Percentiles rank a stretch among this genome's conserved stretches.
Evolutionary conservation across 2,329 filamentous ascomycete species (phyloP).

Genomic region (Huntiella abstrusa): DNA sequence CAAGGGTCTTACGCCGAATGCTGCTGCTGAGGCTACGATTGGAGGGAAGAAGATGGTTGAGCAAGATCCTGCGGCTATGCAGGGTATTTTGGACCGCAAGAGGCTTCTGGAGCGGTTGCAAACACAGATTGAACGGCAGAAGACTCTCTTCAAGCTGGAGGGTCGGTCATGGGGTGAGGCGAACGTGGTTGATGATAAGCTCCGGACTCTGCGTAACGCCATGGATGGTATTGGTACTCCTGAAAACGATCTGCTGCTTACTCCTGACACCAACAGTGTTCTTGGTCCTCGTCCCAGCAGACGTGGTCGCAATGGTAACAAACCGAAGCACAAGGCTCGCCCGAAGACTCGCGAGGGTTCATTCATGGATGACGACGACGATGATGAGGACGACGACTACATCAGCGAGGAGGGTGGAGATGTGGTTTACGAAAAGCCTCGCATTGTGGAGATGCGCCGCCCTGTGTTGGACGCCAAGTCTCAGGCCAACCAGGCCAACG

Average conservation of each 20-base stretch:
- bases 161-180: conserved; percentile 75
- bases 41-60: conserved; percentile 28
- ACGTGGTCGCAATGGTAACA: conserved; percentile 37
- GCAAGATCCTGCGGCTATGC: conserved; percentile 57
- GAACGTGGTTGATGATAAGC: conserved; percentile 71
- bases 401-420: conserved; percentile 34
- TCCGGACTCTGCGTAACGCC: conserved; percentile 79
- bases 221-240: conserved; percentile 52
- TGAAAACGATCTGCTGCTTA: conserved; percentile 19
- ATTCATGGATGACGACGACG: conserved; percentile 15
- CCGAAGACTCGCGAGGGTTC: not conserved
- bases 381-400: conserved; percentile 25
- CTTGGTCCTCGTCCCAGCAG: conserved; percentile 41
- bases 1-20: conserved; percentile 22
- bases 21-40: not conserved
- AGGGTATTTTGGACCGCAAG: conserved; percentile 85
- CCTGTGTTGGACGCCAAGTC: conserved; percentile 46
- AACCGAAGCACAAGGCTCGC: conserved; percentile 15
- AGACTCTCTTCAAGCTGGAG: conserved; percentile 94
- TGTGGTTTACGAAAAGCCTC: conserved; percentile 58
- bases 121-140: conserved; percentile 88
- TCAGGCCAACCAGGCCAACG: conserved; percentile 44
- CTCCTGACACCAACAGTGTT: conserved; percentile 50
- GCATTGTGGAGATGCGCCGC: conserved; percentile 59
- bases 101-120: conserved; percentile 83